Base-by-base conservation (phyloP, 2,329 filamentous ascomycete species). In the Colletotrichum cordylinicola region DNA sequence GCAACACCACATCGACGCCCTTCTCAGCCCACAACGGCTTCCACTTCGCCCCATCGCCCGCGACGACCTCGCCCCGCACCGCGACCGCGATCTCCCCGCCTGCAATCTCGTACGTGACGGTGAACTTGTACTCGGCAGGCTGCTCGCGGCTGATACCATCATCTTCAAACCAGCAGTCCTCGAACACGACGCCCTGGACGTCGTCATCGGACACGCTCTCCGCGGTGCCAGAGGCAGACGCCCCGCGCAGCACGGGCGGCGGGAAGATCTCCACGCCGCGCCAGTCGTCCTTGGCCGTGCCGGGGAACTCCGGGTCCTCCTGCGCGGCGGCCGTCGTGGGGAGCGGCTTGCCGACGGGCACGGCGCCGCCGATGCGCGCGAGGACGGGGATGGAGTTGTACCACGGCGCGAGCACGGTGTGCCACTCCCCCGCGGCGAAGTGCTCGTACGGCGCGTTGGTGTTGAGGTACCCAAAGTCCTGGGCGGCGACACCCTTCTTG, bases 401-500 rank as follows among this genome's bases (percentile, higher is more conserved):
- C 86, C 86, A 88, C 56, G 86, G 83, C 0, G 85, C 85, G 21
- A 85, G 84, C 5, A 88, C 78, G 0, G 82, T 81, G 37, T 81
- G 83, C 86, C 86, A 88, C 69, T 83, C 80, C 0, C 86, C 86
- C 0, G 85, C 82, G 27, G 87, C 80, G 7, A 93, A 83, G 76
- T 92, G 88, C 69, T 92, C 87, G 78, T 92, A 91, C 0, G 92
- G 91, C 0, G 88, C 85, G 67, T 93, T 93, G 43, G 92, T 82
- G 79, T 94, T 94, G 31, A 94, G 79, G 81, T 89, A 94, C 0
- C 92, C 91, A 8, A 87, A 86, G 31, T 91, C 89, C 1, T 85
- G 43, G 1, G n/a, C 10, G 84, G 39, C 70, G 1, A 81, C 83
- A 1, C 91, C 93, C 0, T 89, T 82, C 16, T 83, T 82, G 0